These are phyloP conservation scores for Backusella parvicylindrica DNA, from an alignment of 192 early-diverging fungal species.

Conservation along the genomic window DNA sequence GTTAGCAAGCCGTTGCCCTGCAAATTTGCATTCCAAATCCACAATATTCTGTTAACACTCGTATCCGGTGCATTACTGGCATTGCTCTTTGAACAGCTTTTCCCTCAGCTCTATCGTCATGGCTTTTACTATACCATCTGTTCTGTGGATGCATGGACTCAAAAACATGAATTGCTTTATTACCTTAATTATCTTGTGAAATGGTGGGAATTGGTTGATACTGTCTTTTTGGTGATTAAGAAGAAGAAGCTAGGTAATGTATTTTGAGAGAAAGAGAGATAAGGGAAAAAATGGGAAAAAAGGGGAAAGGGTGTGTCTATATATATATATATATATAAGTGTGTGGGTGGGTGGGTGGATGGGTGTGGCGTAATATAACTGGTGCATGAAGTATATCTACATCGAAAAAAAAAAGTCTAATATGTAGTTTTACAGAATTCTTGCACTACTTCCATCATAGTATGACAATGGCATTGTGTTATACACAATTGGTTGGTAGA, in stretches of 20 bases:
- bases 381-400: background rate
- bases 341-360: too few relatives aligned
- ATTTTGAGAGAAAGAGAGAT: background rate
- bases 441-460: constrained; percentile 94
- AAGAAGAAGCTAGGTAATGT: constrained; percentile 73
- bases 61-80: constrained; percentile 63
- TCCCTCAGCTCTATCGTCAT: constrained; percentile 61
- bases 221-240: constrained; percentile 82
- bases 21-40: constrained; percentile 67
- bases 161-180: constrained; percentile 74
- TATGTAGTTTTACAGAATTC: constrained; percentile 57
- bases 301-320: background rate
- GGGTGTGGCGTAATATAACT: constrained; percentile 5
- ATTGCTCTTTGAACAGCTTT: constrained; percentile 70
- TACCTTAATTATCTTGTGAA: constrained; percentile 91
- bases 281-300: background rate
- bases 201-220: constrained; percentile 87
- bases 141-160: constrained; percentile 61
- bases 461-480: constrained; percentile 86
- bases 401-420: background rate
- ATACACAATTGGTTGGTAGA: constrained; percentile 68
- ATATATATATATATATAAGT: too few relatives aligned
- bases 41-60: constrained; percentile 73
- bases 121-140: constrained; percentile 74
- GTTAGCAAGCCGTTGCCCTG: constrained; percentile 63